These are phyloP conservation scores for Immersiella caudata DNA, from an alignment of 495 filamentous ascomycete genomes.

Conservation along the genomic window DNA sequence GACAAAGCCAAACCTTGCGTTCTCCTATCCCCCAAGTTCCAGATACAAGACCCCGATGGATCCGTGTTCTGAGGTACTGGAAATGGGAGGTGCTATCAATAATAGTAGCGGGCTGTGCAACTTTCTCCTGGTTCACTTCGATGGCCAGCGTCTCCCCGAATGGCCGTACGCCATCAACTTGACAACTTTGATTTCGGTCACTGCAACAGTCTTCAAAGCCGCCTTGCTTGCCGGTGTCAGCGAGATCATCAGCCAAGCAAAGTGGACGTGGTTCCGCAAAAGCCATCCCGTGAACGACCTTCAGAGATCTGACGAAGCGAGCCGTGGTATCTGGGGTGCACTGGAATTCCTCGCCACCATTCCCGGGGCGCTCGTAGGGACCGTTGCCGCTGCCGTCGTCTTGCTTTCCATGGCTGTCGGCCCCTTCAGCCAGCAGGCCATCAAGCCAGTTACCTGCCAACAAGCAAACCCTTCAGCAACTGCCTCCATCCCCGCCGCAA, in stretches of 20 bases:
- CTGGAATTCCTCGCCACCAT: neutral
- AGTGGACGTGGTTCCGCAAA: constrained; percentile 12
- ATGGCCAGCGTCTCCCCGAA: neutral
- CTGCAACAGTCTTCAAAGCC: constrained; percentile 7
- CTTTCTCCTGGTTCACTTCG: constrained; percentile 1
- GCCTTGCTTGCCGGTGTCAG: neutral
- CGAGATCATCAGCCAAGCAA: constrained; percentile 9
- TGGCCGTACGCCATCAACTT: constrained; percentile 10
- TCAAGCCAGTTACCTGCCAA: neutral
- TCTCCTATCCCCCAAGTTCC: too few relatives aligned
- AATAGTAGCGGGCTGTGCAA: neutral
- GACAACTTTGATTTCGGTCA: neutral
- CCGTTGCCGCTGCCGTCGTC: neutral
- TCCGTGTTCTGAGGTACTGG: neutral
- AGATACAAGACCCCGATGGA: too few relatives aligned
- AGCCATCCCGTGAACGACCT: neutral
- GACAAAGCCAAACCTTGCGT: too few relatives aligned
- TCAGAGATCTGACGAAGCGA: constrained; percentile 10
- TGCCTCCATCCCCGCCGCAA: constrained; percentile 5
- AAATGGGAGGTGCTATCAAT: neutral
- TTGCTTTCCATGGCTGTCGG: neutral
- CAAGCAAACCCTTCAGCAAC: neutral
- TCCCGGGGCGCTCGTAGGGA: neutral
- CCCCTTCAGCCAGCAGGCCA: constrained; percentile 13
- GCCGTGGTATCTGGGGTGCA: neutral